Percentiles rank a stretch among this genome's conserved stretches.
phyloP scores from a whole-genome alignment of 2,329 filamentous ascomycete species.

The Cordyceps cicadae region DNA sequence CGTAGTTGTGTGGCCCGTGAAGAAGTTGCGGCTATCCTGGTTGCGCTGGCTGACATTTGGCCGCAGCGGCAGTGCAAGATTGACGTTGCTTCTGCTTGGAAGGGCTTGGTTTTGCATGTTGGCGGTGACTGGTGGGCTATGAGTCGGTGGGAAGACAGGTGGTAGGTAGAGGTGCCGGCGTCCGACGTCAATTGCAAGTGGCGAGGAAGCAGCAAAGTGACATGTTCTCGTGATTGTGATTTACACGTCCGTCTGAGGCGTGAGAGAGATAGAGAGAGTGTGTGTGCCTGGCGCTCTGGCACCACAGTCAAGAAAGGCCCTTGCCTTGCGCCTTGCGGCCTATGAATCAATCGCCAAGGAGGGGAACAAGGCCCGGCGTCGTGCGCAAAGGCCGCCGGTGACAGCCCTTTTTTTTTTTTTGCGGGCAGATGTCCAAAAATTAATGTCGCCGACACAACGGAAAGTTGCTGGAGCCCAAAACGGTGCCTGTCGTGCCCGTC shows the following conservation, averaged over 20 bases:
- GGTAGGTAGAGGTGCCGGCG: background rate
- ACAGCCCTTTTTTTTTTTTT: background rate
- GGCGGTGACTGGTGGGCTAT: background rate
- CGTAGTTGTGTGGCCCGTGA: conserved; percentile 46
- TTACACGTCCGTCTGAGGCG: background rate
- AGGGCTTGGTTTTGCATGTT: conserved; percentile 8
- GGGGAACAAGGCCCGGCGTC: background rate
- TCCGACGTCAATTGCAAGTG: background rate
- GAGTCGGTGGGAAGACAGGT: background rate
- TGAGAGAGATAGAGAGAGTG: too few species aligned
- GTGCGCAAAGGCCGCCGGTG: background rate
- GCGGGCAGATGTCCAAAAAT: too few species aligned
- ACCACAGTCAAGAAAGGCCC: background rate
- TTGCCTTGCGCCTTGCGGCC: background rate
- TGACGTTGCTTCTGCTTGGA: conserved; percentile 28
- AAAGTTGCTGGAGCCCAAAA: background rate
- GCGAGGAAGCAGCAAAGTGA: background rate
- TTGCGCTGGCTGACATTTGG: conserved; percentile 39
- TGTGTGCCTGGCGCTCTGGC: too few species aligned
- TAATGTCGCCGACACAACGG: background rate
- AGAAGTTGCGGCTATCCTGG: conserved; percentile 48
- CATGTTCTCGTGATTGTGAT: background rate
- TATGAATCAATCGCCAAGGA: background rate
- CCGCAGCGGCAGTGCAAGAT: conserved; percentile 43
- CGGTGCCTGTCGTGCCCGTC: background rate